Evolutionary conservation across 2,329 filamentous ascomycete genomes (phyloP).

Genomic region (Fusarium drepaniforme): DNA sequence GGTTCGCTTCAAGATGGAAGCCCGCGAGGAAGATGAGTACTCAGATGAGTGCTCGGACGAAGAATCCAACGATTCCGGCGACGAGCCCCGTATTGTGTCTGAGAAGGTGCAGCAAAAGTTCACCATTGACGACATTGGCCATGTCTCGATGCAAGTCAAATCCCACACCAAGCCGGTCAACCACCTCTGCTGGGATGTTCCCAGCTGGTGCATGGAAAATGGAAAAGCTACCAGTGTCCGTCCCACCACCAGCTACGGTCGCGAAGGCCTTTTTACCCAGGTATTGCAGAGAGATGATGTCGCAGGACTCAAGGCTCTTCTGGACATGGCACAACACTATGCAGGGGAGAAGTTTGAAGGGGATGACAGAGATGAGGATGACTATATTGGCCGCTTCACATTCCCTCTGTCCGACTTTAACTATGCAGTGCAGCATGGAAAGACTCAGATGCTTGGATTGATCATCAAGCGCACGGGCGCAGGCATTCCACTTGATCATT

Average conservation of each 20-base stretch:
- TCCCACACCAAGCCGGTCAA: conserved; percentile 68
- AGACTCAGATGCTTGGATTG: conserved; percentile 69
- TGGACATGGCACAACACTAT: conserved; percentile 66
- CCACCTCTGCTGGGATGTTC: conserved; percentile 59
- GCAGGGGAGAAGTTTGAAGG: conserved; percentile 50
- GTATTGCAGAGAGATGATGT: conserved; percentile 66
- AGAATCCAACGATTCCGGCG: conserved; percentile 45
- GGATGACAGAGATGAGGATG: conserved; percentile 51
- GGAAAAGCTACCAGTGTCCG: conserved; percentile 35
- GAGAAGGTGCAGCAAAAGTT: conserved; percentile 75
- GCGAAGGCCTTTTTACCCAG: conserved; percentile 54
- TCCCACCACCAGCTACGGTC: not conserved
- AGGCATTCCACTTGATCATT: conserved; percentile 75
- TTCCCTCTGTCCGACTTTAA: conserved; percentile 58
- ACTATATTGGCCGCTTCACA: conserved; percentile 48
- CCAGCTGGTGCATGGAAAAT: conserved; percentile 49
- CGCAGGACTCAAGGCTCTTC: conserved; percentile 65
- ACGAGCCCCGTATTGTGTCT: conserved; percentile 59
- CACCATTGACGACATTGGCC: conserved; percentile 81
- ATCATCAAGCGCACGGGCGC: conserved; percentile 76
- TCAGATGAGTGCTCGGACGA: conserved; percentile 54
- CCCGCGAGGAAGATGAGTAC: conserved; percentile 51
- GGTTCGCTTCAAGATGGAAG: conserved; percentile 61
- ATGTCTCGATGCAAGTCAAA: conserved; percentile 76
- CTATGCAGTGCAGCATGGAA: conserved; percentile 59